Evolutionary conservation across 805 yeast genomes (phyloP), one percentile per base, ranked within the genome.

Genomic region (Sugiyamaella mastotermitis): DNA sequence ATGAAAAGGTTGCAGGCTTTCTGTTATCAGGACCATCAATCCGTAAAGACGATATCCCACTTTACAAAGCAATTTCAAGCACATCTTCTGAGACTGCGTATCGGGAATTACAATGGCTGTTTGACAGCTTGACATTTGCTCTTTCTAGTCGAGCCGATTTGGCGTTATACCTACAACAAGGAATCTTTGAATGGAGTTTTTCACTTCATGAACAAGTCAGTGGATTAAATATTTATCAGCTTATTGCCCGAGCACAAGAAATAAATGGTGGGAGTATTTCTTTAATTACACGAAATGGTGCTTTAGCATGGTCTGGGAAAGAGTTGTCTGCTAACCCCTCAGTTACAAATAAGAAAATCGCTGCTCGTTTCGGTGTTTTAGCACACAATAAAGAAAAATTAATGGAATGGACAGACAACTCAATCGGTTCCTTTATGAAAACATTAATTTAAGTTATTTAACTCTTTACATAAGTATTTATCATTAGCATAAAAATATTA

Each of bases 1-100:
- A 80, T 57, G 95, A 87, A 46, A 75, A 76, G 47, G 74, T 76
- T 0, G 75, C 69, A 49, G 71, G 80, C 42, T 85, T 78, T 70
- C 66, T 87, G 8, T 61, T 85, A 25, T 61, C 74, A 3, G 72
- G 9, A 13, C 30, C 30, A 10, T 27, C 30, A 5, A 14, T 27
- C 9, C 30, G 30, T 13, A 9, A 9, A 6, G 16, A 20, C 14
- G 33, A 31, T 7, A 20, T 31, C 8, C 78, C 80, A 3, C 48
- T 75, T 19, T 61, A 55, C 38, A 33, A 32, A 23, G 31, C 37
- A 3, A 35, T 50, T 3, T 24, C 37, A 17, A 28, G 15, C 18
- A 31, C 37, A 38, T 56, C 54, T 27, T 55, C 51, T 24, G 43
- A 38, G 9, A 21, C 27, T 8, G 65, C 68, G 24, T 74, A 72